Base-by-base conservation (phyloP, 2,329 filamentous ascomycete genomes). In the Sarocladiaceae sp. region DNA sequence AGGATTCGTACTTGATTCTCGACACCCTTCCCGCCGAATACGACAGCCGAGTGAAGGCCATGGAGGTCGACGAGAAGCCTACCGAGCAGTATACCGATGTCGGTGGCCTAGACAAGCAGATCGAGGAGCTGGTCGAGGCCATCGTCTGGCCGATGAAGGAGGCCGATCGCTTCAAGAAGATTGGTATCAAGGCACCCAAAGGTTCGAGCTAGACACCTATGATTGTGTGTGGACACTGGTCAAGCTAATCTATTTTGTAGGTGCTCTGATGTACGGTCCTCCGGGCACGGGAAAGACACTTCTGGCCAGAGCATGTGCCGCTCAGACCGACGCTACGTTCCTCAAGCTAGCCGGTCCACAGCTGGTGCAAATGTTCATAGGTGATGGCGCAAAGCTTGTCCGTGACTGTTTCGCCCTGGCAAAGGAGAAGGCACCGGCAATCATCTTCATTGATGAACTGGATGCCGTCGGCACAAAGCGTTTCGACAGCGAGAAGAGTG, bases 101-200 rank as follows among this genome's bases (percentile, higher is more conserved):
- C 12, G 93, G 93, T 69, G 93, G 93, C 43, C 68, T 98, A 57
- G 90, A 96, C 69, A 98, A 98, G 72, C 93, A 98, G 73, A 98
- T 98, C 60, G 91, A 96, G 65, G 94, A 98, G 70, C 78, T 98
- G 45, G 90, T 98, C 7, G 93, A 98, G 71, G 93, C 93, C 45
- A 93, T 98, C 41, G 93, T 98, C 23, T 97, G 91, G 91, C 93
- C 93, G 2, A 98, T 98, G 93, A 97, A 97, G 78, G 91, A 98
- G 70, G 90, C 93, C 2, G 94, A 98, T 57, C 81, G 91, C 16
- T 98, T 98, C 74, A 97, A 96, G 78, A 97, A 96, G 78, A 96
- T 98, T 59, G 93, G 93, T 55, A 98, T 98, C 75, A 98, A 98
- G 73, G 91, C 93, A 32, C 93, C 93, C 12, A 98, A 98, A 72